phyloP scores from a whole-genome alignment of 2,329 filamentous ascomycete species.

The Monascus ruber region DNA sequence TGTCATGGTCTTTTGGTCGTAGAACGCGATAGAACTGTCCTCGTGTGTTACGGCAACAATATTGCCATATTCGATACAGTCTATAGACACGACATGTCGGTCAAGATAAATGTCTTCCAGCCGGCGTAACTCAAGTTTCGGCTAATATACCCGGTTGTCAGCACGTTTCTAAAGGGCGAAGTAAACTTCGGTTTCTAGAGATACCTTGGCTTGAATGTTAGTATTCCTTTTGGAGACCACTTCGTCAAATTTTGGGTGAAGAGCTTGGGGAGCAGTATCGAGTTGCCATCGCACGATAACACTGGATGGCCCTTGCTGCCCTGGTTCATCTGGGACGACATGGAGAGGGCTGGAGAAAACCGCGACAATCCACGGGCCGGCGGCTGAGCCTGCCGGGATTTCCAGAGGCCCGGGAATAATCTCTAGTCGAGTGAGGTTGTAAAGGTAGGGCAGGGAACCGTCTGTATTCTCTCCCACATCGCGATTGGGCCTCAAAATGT shows the following conservation, averaged over 20 bases:
- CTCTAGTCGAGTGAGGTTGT: constrained; percentile 62
- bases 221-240: constrained; percentile 52
- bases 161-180: constrained; percentile 5
- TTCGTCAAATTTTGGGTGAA: constrained; percentile 70
- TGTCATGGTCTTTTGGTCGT: constrained; percentile 62
- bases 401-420: constrained; percentile 58
- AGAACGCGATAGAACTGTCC: constrained; percentile 71
- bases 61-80: constrained; percentile 58
- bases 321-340: constrained; percentile 42
- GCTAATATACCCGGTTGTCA: constrained; percentile 18
- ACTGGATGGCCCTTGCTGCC: constrained; percentile 55
- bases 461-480: constrained; percentile 13
- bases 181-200: neutral
- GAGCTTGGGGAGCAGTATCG: constrained; percentile 49
- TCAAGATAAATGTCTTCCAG: constrained; percentile 57
- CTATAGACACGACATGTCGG: constrained; percentile 59
- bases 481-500: constrained; percentile 16
- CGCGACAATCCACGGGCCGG: constrained; percentile 55
- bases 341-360: constrained; percentile 54
- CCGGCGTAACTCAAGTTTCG: constrained; percentile 47
- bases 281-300: constrained; percentile 77
- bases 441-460: constrained; percentile 23
- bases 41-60: constrained; percentile 62
- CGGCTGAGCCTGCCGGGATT: constrained; percentile 41
- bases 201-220: constrained; percentile 33